Evolutionary conservation across 257 asterid species (phyloP).

Genomic region (Forsythia viridissima): DNA sequence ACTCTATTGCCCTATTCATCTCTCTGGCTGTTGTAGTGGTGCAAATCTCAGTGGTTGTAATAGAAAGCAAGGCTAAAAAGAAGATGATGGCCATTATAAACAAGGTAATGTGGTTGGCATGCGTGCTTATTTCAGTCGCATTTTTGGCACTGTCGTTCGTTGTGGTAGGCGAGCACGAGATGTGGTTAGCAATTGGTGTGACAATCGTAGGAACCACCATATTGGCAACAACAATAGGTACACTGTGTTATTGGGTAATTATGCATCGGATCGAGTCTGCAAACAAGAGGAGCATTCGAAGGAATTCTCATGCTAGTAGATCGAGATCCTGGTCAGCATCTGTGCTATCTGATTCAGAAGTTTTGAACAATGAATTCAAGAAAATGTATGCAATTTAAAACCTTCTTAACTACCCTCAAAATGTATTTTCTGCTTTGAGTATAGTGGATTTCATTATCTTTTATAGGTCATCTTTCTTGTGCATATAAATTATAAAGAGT

Average conservation of each 20-base stretch:
- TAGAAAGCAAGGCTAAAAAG: slow-evolving; percentile 61
- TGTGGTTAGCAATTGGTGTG: slow-evolving; percentile 50
- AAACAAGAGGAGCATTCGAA: slow-evolving; percentile 31
- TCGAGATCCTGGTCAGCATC: slow-evolving; percentile 19
- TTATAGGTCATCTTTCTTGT: slow-evolving; percentile 1
- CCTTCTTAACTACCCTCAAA: background rate
- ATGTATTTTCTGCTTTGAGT: background rate
- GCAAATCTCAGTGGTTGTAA: slow-evolving; percentile 56
- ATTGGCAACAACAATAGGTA: slow-evolving; percentile 46
- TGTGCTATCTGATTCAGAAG: background rate
- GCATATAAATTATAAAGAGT: background rate
- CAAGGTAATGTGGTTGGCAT: slow-evolving; percentile 62
- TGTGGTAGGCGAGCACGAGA: slow-evolving; percentile 45
- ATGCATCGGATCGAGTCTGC: slow-evolving; percentile 45
- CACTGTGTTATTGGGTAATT: slow-evolving; percentile 60
- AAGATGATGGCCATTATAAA: slow-evolving; percentile 60
- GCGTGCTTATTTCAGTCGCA: slow-evolving; percentile 55
- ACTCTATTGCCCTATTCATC: slow-evolving; percentile 50
- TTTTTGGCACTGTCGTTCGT: slow-evolving; percentile 52
- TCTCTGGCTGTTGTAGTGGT: slow-evolving; percentile 62
- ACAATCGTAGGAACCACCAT: slow-evolving; percentile 50
- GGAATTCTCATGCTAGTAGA: slow-evolving; percentile 32
- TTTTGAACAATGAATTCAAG: background rate
- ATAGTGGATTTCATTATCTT: background rate
- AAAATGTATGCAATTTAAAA: background rate